Evolutionary conservation across 495 filamentous ascomycete genomes (phyloP).

Genomic region (Aspergillus hancockii): DNA sequence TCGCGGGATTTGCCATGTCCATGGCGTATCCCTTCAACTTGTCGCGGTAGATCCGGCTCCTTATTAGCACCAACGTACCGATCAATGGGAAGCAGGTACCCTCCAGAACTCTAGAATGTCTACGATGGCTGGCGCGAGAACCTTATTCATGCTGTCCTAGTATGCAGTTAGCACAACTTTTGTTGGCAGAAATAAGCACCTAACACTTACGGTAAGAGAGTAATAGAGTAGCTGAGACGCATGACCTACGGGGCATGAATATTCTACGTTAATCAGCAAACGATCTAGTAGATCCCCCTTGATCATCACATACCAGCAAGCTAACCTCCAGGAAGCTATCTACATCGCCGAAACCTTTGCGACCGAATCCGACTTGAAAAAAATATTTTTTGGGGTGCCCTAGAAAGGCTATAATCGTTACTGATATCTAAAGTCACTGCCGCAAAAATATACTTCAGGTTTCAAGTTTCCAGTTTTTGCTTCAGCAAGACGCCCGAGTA

Average conservation of each 20-base stretch:
- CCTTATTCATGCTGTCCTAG: too few species aligned
- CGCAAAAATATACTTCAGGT: conserved; percentile 14
- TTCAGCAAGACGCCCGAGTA: conserved; percentile 5
- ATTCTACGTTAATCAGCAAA: conserved; percentile 1
- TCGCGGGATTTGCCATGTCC: conserved; percentile 6
- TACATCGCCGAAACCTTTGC: conserved; percentile 13
- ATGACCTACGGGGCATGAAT: conserved; percentile 9
- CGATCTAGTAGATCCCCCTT: neutral
- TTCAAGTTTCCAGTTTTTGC: neutral
- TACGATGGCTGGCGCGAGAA: conserved; percentile 6
- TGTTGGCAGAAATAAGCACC: too few species aligned
- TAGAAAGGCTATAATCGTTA: conserved; percentile 11
- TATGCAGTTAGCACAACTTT: too few species aligned
- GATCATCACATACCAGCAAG: conserved; percentile 6
- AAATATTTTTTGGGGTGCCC: neutral
- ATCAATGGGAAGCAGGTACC: neutral
- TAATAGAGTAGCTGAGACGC: neutral
- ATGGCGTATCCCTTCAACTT: conserved; percentile 9
- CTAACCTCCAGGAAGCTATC: conserved; percentile 12
- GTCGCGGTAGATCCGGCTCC: conserved; percentile 8
- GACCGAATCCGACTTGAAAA: conserved; percentile 3
- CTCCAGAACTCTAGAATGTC: conserved; percentile 4
- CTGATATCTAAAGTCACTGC: conserved; percentile 14
- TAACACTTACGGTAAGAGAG: conserved; percentile 5
- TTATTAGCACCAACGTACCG: too few species aligned